Evolutionary conservation across 2,329 filamentous ascomycete genomes (phyloP).

Genomic region (Claviceps maximensis): DNA sequence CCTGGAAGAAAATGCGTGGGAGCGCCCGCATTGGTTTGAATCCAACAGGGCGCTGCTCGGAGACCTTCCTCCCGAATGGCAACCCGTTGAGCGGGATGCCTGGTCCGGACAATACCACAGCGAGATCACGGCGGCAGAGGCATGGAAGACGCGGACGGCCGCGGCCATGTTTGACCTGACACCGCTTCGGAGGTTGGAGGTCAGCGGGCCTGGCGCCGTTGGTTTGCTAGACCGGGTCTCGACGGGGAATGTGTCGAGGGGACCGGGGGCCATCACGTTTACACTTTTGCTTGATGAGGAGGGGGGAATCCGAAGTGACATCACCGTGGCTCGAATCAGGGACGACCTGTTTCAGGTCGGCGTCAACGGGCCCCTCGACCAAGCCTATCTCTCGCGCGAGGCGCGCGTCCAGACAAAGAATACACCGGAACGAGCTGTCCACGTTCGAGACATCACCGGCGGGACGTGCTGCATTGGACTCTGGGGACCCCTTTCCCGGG

Average conservation of each 20-base stretch:
- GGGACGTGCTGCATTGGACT: conserved; percentile 48
- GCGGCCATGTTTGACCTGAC: conserved; percentile 53
- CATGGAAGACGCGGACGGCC: conserved; percentile 50
- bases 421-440: conserved; percentile 28
- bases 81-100: conserved; percentile 39
- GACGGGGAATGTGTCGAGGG: conserved; percentile 33
- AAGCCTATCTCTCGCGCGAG: conserved; percentile 39
- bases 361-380: conserved; percentile 41
- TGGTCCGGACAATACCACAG: conserved; percentile 47
- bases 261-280: conserved; percentile 38
- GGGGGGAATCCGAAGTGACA: conserved; percentile 42
- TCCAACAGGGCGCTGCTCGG: conserved; percentile 38
- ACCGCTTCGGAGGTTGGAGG: conserved; percentile 42
- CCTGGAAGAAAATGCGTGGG: conserved; percentile 47
- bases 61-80: conserved; percentile 39
- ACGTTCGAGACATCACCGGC: conserved; percentile 46
- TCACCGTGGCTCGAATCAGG: conserved; percentile 40
- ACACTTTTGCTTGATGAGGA: conserved; percentile 40
- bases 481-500: conserved; percentile 43
- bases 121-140: conserved; percentile 44
- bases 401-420: conserved; percentile 33
- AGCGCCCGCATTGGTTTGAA: conserved; percentile 50
- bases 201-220: conserved; percentile 42
- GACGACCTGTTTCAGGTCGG: conserved; percentile 39
- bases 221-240: conserved; percentile 40